Base-by-base conservation (phyloP, 148 eudicot genomes). In the Arctostaphylos glauca region DNA sequence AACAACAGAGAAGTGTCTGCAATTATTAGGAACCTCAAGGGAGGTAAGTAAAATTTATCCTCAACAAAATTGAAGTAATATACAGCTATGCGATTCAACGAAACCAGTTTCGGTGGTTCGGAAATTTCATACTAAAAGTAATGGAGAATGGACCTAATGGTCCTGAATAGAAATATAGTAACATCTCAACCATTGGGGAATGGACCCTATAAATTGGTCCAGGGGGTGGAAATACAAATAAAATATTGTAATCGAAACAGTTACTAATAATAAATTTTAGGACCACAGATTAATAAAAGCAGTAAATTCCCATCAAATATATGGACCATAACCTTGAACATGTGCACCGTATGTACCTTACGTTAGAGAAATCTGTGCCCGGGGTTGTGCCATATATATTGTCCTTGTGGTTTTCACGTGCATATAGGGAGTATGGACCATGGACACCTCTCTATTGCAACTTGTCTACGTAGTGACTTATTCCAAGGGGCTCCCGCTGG, bases 381-480 rank as follows among this genome's bases (percentile, higher is more conserved):
- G 62, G 81, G 81, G 84, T 67, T 83, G 77, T 67, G 73, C 55
- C 83, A 83, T 74, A 68, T 55, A 79, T 48, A 13, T 13, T n/a
- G 71, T 23, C 43, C 76, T 81, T 84, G 67, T 80, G 71, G 81
- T 68, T 19, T 66, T 80, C 92, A 90, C 88, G 87, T 88, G 90
- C 68, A 43, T 14, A 31, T 31, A 31, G 38, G 38, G 38, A 31
- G 38, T 31, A 25, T 88, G 90, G 90, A 86, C 92, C 92, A 85
- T 79, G 2, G 82, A 49, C 78, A 52, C 59, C 10, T 50, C 53
- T 50, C 0, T 10, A 9, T 14, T 58, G 38, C 38, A 31, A 31
- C 38, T 31, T 31, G n/a, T n/a, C n/a, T n/a, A n/a, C n/a, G n/a
- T n/a, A n/a, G n/a, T n/a, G 38, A 31, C 38, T 31, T 31, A 31